These are phyloP conservation scores for Debaryomyces coudertii DNA, from an alignment of 1,139 yeast genomes.

Conservation along the genomic window DNA sequence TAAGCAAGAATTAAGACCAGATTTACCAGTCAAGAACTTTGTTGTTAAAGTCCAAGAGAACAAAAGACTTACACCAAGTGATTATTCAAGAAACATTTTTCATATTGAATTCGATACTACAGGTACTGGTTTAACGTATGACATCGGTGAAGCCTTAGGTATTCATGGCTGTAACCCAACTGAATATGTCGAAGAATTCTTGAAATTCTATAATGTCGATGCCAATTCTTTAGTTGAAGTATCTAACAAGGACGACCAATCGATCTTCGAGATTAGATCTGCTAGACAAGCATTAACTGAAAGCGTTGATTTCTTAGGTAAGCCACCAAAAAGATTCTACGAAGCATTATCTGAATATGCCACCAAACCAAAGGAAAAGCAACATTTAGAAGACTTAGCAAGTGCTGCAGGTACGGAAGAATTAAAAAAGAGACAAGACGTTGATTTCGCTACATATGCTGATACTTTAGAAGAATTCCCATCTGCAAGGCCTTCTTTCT, in stretches of 20 bases:
- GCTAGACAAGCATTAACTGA: conserved; percentile 80
- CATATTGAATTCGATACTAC: conserved; percentile 91
- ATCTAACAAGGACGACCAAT: conserved; percentile 67
- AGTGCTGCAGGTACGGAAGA: conserved; percentile 85
- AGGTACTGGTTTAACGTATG: conserved; percentile 89
- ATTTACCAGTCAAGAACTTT: conserved; percentile 81
- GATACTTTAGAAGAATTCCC: conserved; percentile 81
- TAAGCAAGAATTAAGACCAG: conserved; percentile 74
- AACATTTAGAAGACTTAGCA: conserved; percentile 61
- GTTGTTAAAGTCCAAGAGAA: conserved; percentile 90
- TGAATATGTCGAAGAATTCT: conserved; percentile 66
- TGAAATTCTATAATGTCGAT: conserved; percentile 70
- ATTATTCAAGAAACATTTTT: conserved; percentile 93
- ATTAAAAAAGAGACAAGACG: conserved; percentile 84
- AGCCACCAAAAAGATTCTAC: conserved; percentile 93
- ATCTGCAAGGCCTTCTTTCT: conserved; percentile 80
- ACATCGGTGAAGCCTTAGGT: conserved; percentile 96
- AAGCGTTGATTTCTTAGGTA: conserved; percentile 86
- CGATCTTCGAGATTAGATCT: conserved; percentile 70
- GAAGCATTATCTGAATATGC: conserved; percentile 81
- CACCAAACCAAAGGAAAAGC: conserved; percentile 66
- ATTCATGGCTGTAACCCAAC: conserved; percentile 86
- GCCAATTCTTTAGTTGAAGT: conserved; percentile 70
- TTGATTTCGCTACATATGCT: conserved; percentile 76
- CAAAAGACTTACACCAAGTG: conserved; percentile 87